phyloP scores from a whole-genome alignment of 192 early-diverging fungal species.

The Thamnidium elegans region DNA sequence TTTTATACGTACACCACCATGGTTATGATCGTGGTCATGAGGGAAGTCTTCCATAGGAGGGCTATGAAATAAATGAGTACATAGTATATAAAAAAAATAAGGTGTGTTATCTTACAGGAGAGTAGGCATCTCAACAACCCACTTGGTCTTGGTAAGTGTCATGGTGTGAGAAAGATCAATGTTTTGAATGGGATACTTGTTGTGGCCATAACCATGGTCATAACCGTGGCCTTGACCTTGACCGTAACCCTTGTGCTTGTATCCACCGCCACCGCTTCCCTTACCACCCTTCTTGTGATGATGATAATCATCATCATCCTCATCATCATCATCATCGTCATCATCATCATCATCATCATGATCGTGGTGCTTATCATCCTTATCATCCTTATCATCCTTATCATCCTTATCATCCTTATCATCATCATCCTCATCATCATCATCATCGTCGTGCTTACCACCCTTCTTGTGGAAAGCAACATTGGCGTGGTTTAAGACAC shows the following conservation, averaged over 20 bases:
- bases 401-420: neutral
- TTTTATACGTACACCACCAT: too few relatives aligned
- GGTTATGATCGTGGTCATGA: neutral
- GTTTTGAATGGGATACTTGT: neutral
- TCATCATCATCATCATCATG: neutral
- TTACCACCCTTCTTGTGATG: neutral
- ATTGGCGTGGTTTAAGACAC: conserved; percentile 14
- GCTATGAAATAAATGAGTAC: neutral
- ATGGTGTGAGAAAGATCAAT: conserved; percentile 12
- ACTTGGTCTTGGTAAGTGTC: conserved; percentile 14
- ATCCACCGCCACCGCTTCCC: neutral
- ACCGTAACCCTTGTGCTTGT: neutral
- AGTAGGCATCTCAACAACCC: neutral
- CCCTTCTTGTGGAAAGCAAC: conserved; percentile 16
- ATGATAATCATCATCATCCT: neutral
- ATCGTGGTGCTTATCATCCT: neutral
- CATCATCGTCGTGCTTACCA: neutral
- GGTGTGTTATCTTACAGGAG: neutral
- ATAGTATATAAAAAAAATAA: neutral
- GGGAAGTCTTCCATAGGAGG: neutral
- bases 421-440: neutral
- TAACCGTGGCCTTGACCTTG: too few relatives aligned
- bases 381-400: neutral
- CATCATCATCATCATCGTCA: neutral
- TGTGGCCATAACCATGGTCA: too few relatives aligned